phyloP scores from a whole-genome alignment of 2,329 filamentous ascomycete genomes.

The Clarireedia monteithiana region DNA sequence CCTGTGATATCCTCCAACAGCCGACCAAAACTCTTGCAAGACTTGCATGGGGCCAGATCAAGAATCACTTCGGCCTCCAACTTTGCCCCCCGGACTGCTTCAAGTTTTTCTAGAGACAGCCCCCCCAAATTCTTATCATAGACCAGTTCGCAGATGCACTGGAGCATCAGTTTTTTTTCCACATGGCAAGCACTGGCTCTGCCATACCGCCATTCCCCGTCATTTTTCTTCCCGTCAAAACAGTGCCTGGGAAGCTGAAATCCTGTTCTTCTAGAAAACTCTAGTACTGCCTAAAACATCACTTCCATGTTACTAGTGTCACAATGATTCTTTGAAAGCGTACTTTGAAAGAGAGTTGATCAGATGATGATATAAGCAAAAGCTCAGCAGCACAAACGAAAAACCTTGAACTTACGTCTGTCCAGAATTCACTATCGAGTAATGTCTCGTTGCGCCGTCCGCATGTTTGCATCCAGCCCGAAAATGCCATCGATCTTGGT shows the following conservation, averaged over 20 bases:
- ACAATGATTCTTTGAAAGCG: no score
- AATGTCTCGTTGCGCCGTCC: not conserved
- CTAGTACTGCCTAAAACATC: not conserved
- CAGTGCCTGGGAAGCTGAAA: not conserved
- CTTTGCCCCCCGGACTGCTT: not conserved
- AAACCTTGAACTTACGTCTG: not conserved
- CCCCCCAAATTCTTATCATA: not conserved
- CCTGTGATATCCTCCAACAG: not conserved
- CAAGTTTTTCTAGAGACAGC: not conserved
- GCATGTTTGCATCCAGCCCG: not conserved
- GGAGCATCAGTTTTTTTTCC: not conserved
- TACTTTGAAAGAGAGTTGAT: no score
- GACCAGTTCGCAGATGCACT: not conserved
- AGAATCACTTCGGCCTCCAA: not conserved
- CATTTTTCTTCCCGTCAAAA: not conserved
- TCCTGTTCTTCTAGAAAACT: not conserved
- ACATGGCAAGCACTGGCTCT: not conserved
- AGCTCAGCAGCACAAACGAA: not conserved
- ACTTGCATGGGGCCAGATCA: not conserved
- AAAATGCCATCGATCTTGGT: not conserved
- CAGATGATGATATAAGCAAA: no score
- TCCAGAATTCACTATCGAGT: not conserved
- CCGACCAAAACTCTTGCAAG: not conserved
- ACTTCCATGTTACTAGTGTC: not conserved
- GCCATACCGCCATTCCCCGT: not conserved